Evolutionary conservation across 306 rosid genomes (phyloP).

Genomic region (Begonia loranthoides): DNA sequence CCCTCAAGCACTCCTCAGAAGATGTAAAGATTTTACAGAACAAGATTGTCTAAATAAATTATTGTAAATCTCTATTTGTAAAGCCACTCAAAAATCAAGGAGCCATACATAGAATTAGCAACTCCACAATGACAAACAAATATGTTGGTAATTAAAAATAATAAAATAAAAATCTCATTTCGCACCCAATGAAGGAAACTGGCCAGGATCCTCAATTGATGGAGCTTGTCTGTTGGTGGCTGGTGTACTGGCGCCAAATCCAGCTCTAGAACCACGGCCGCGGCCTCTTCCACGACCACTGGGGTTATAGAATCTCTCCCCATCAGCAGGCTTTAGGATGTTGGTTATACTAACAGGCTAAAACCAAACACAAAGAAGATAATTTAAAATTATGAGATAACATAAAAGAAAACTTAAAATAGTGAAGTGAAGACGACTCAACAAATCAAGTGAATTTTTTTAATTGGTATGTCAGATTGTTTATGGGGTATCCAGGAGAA

Average conservation of each 20-base stretch:
- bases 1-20: too few species aligned
- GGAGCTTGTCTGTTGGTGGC: slow-evolving; percentile 49
- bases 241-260: slow-evolving; percentile 31
- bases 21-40: too few species aligned
- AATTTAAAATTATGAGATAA: background rate
- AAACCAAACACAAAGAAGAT: slow-evolving; percentile 5
- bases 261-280: slow-evolving; percentile 72
- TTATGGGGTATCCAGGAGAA: too few species aligned
- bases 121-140: slow-evolving; percentile 13
- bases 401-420: background rate
- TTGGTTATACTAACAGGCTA: slow-evolving; percentile 79
- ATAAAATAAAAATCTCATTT: slow-evolving; percentile 41
- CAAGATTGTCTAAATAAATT: too few species aligned
- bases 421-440: background rate
- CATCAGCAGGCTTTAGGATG: slow-evolving; percentile 90
- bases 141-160: slow-evolving; percentile 8
- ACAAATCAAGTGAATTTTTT: too few species aligned
- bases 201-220: slow-evolving; percentile 68
- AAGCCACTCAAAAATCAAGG: slow-evolving; percentile 15
- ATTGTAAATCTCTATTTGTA: too few species aligned
- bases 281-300: slow-evolving; percentile 85
- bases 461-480: too few species aligned
- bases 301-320: slow-evolving; percentile 35
- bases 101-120: slow-evolving; percentile 4
- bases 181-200: slow-evolving; percentile 77